Percentiles rank a stretch among this genome's conserved stretches.
Conservation (phyloP, 169 alveolate species). For the Plasmodium vinckei region DNA sequence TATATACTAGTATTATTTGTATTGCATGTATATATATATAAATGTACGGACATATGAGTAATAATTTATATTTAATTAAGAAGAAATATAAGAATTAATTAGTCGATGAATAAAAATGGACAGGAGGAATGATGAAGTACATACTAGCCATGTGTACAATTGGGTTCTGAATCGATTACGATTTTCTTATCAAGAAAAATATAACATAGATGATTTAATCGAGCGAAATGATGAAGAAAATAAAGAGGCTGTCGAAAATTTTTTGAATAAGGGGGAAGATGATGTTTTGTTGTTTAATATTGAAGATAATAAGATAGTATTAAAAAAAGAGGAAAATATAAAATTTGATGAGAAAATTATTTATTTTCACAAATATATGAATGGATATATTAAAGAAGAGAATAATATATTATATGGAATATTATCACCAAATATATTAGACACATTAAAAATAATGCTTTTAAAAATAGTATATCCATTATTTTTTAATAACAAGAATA, state of each 20-base stretch:
- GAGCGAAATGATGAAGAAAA: constrained; percentile 46
- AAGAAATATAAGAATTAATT: background rate
- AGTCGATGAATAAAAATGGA: constrained; percentile 31
- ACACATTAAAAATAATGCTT: constrained; percentile 71
- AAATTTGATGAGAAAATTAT: constrained; percentile 73
- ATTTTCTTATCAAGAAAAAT: constrained; percentile 61
- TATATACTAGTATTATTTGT: background rate
- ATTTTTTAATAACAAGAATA: constrained; percentile 51
- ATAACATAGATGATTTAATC: constrained; percentile 46
- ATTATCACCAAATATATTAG: constrained; percentile 72
- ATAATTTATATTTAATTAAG: background rate
- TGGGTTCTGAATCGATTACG: constrained; percentile 57
- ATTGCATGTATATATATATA: background rate
- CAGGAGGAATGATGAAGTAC: constrained; percentile 31
- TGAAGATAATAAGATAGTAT: constrained; percentile 54
- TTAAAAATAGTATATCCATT: constrained; percentile 50
- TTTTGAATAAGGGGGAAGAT: constrained; percentile 35
- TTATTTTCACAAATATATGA: constrained; percentile 52
- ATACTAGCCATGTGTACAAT: constrained; percentile 28
- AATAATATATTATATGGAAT: constrained; percentile 63
- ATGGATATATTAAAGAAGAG: constrained; percentile 28
- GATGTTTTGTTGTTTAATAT: constrained; percentile 44
- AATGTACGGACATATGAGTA: background rate
- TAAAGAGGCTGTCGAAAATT: constrained; percentile 33
- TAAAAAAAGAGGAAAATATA: constrained; percentile 71